phyloP scores from a whole-genome alignment of 176 grass and related monocot species.

The barley (Hordeum vulgare) region DNA sequence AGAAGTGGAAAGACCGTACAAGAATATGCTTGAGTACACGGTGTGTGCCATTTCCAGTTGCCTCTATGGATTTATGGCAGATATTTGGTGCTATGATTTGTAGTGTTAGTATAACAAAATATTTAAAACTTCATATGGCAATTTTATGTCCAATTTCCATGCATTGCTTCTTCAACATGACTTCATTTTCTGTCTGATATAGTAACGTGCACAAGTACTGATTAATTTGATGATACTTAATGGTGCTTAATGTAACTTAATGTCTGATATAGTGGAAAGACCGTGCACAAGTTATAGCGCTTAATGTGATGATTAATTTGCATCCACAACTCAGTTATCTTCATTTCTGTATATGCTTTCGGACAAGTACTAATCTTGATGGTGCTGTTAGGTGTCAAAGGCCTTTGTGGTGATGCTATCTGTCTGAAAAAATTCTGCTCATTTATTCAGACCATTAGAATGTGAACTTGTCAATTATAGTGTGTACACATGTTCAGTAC shows the following conservation, averaged over 20 bases:
- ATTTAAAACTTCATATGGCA: background rate
- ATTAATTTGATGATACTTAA: no score
- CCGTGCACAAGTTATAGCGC: background rate
- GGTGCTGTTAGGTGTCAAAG: background rate
- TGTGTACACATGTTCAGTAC: conserved; percentile 7
- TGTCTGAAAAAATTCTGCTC: background rate
- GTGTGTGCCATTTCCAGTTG: conserved; percentile 38
- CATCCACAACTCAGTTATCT: background rate
- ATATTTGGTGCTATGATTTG: background rate
- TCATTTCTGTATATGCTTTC: background rate
- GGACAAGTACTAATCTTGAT: conserved; percentile 11
- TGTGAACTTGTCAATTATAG: conserved; percentile 5
- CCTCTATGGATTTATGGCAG: conserved; percentile 18
- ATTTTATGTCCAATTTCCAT: background rate
- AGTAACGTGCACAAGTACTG: background rate
- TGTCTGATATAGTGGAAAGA: no score
- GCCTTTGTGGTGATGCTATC: background rate
- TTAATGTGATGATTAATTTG: conserved; percentile 8
- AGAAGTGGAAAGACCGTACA: conserved; percentile 96
- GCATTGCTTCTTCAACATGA: background rate
- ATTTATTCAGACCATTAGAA: conserved; percentile 7
- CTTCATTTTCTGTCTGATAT: conserved; percentile 1
- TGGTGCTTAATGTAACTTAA: no score
- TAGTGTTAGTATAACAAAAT: background rate
- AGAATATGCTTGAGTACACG: conserved; percentile 97